Evolutionary conservation across 1,139 yeast genomes (phyloP).

Genomic region (Blastobotrys apis): DNA sequence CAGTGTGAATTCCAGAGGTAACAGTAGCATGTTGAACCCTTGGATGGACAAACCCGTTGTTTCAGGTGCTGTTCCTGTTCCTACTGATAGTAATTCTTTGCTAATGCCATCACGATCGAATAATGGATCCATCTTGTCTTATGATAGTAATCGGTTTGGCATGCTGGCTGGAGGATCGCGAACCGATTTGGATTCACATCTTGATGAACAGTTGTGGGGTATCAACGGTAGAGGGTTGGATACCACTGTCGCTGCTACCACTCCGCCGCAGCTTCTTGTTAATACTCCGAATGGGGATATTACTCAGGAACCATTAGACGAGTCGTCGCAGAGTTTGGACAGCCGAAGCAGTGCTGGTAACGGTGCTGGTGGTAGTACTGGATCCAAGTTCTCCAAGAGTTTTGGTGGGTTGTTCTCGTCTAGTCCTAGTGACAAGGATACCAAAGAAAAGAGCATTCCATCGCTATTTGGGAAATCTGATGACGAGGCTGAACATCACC

Average conservation of each 20-base stretch:
- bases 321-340: conserved; percentile 16
- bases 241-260: not conserved
- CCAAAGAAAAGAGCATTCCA: conserved; percentile 25
- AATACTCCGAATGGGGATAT: too few relatives aligned
- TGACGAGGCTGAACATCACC: conserved; percentile 12
- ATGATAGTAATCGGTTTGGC: conserved; percentile 15
- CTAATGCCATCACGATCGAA: conserved; percentile 15
- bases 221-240: not conserved
- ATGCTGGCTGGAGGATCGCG: conserved; percentile 7
- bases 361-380: conserved; percentile 6
- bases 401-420: conserved; percentile 26
- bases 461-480: conserved; percentile 25
- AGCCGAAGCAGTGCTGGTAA: conserved; percentile 19
- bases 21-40: conserved; percentile 21
- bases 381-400: conserved; percentile 25
- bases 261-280: conserved; percentile 7
- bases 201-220: conserved; percentile 1
- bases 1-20: conserved; percentile 17
- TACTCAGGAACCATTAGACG: conserved; percentile 6
- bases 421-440: conserved; percentile 9
- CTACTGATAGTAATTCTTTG: conserved; percentile 7
- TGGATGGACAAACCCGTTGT: conserved; percentile 21
- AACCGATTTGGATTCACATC: not conserved
- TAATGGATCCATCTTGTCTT: conserved; percentile 17
- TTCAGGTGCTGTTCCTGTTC: not conserved